phyloP scores from a whole-genome alignment of 208 protist genomes.

The Acanthamoeba divionensis region DNA sequence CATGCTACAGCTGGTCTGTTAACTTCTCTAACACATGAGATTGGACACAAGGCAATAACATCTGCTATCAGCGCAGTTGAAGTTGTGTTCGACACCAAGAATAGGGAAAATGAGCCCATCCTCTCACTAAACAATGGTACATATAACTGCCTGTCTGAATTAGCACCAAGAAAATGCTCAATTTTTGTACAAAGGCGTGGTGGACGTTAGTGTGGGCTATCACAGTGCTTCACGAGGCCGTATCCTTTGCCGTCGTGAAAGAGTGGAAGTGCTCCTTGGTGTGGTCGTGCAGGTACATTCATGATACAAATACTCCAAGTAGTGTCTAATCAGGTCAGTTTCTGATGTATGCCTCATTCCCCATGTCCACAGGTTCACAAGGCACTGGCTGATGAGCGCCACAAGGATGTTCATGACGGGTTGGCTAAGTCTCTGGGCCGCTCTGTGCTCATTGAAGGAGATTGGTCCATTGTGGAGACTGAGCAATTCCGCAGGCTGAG shows the following conservation, averaged over 20 bases:
- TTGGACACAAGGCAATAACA: neutral
- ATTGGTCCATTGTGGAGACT: constrained; percentile 11
- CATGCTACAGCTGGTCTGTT: neutral
- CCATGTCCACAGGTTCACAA: neutral
- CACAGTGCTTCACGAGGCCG: neutral
- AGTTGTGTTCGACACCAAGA: neutral
- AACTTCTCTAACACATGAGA: neutral
- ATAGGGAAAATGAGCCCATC: neutral
- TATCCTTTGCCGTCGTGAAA: neutral
- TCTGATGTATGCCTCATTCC: neutral
- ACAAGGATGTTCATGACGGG: neutral
- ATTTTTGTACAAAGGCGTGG: neutral
- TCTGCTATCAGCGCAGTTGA: neutral
- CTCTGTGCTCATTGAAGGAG: neutral
- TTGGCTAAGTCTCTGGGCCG: neutral
- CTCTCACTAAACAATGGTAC: neutral
- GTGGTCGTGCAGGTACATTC: neutral
- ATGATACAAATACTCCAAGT: neutral
- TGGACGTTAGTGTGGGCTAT: neutral
- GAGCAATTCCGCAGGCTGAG: neutral
- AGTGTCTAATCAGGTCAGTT: neutral
- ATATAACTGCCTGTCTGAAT: no score
- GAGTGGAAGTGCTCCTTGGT: neutral
- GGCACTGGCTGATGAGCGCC: neutral
- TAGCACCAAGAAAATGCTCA: no score